A percentile compares a stretch with the other conserved stretches of the same genome.
These are phyloP conservation scores for Alternaria solani DNA, from an alignment of 2,329 filamentous ascomycete genomes.

Conservation along the genomic window DNA sequence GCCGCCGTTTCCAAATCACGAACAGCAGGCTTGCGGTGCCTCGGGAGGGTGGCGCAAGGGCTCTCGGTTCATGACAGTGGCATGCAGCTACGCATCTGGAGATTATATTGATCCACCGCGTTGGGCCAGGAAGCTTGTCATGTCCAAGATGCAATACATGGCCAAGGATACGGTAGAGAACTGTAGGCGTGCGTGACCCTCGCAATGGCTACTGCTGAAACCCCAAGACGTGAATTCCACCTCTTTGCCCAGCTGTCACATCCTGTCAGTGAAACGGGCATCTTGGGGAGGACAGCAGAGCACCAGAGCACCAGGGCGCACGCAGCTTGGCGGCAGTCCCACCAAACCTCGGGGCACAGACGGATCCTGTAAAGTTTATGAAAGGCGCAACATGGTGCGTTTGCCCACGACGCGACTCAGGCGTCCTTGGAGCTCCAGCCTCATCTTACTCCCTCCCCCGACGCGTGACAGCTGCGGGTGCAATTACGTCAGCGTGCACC, in stretches of 20 bases:
- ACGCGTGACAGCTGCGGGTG: not conserved
- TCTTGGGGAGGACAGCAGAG: not conserved
- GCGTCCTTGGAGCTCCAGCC: not conserved
- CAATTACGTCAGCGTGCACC: not conserved
- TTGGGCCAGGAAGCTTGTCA: conserved; percentile 23
- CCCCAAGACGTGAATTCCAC: not conserved
- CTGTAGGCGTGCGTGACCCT: not conserved
- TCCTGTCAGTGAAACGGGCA: conserved; percentile 14
- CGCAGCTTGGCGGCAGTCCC: conserved; percentile 14
- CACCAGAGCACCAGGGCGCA: conserved; percentile 3
- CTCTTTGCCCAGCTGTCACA: not conserved
- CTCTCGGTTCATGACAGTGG: not conserved
- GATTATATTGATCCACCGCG: conserved; percentile 14
- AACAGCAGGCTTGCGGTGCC: conserved; percentile 9
- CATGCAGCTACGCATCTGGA: conserved; percentile 2
- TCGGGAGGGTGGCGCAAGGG: conserved; percentile 6
- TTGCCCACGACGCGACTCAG: conserved; percentile 12
- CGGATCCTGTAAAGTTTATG: conserved; percentile 1
- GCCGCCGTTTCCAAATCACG: conserved; percentile 13
- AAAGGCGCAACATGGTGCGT: conserved; percentile 8
- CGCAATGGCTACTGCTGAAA: not conserved
- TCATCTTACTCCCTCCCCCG: conserved; percentile 1
- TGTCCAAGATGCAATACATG: not conserved
- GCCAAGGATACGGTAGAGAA: conserved; percentile 5
- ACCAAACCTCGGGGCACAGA: conserved; percentile 12